Conservation (phyloP, 495 filamentous ascomycete genomes). For the Corynascus novoguineensis region DNA sequence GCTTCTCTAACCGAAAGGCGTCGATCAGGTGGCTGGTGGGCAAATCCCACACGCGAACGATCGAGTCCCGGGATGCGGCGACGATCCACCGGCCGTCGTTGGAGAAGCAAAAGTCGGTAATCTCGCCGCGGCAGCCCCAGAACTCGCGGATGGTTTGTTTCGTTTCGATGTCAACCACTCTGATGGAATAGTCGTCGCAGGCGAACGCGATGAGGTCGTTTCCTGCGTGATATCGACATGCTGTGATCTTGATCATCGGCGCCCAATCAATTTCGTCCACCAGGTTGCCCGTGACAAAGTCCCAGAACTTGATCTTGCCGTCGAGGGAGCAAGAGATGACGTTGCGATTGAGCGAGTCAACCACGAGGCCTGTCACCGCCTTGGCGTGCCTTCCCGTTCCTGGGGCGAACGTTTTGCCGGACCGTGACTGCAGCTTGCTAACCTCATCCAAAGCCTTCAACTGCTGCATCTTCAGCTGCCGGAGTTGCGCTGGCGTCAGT, state of each 20-base stretch:
- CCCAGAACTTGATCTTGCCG: constrained; percentile 98
- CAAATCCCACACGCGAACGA: constrained; percentile 88
- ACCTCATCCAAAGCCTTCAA: constrained; percentile 43
- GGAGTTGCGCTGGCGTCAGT: constrained; percentile 57
- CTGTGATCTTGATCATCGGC: constrained; percentile 70
- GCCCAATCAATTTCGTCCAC: constrained; percentile 81
- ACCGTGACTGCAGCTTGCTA: constrained; percentile 40
- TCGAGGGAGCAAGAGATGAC: constrained; percentile 83
- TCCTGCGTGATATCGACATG: constrained; percentile 67
- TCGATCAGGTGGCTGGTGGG: constrained; percentile 94
- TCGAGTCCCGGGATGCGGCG: constrained; percentile 74
- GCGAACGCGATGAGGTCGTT: constrained; percentile 85
- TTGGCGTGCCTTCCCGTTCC: constrained; percentile 65
- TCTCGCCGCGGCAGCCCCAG: constrained; percentile 75
- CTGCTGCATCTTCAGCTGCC: constrained; percentile 54
- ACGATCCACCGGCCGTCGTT: constrained; percentile 92
- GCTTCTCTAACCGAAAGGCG: constrained; percentile 66
- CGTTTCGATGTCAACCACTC: constrained; percentile 86
- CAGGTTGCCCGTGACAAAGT: constrained; percentile 72
- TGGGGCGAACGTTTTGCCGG: constrained; percentile 36
- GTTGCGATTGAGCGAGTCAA: constrained; percentile 77
- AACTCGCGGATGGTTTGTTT: constrained; percentile 86
- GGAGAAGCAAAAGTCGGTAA: constrained; percentile 87
- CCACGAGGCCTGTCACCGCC: constrained; percentile 75
- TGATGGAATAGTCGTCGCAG: constrained; percentile 82